Percentiles rank a stretch among this genome's conserved stretches.
phyloP scores from a whole-genome alignment of 768 basidiomycete genomes.

The Suillus subaureus region DNA sequence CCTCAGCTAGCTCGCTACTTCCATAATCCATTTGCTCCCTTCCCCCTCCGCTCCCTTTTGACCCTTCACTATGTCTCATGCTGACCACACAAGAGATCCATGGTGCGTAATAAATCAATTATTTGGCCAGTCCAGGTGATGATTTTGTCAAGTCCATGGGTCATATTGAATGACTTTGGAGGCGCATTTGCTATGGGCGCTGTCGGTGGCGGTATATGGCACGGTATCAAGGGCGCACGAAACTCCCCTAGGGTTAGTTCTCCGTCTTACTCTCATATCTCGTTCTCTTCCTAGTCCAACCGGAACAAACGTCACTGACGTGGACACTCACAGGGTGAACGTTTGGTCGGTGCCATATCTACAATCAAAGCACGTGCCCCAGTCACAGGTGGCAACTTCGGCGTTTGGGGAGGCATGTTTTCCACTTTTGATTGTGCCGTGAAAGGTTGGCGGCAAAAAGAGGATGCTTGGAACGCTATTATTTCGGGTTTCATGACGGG shows the following conservation, averaged over 20 bases:
- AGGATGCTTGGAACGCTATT: constrained; percentile 99
- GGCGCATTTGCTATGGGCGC: constrained; percentile 98
- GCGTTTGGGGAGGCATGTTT: constrained; percentile 97
- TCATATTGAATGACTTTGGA: constrained; percentile 97
- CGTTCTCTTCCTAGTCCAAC: background rate
- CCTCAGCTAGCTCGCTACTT: background rate
- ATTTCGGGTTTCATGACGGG: constrained; percentile 98
- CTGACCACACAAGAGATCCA: constrained; percentile 93
- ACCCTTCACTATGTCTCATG: constrained; percentile 66
- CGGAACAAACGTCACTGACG: background rate
- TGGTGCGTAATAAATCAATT: constrained; percentile 53
- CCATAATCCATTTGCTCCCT: background rate
- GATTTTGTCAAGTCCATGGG: constrained; percentile 78
- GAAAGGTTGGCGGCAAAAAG: constrained; percentile 95
- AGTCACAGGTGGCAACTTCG: constrained; percentile 96
- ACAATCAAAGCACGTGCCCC: constrained; percentile 98
- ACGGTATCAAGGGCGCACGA: constrained; percentile 96
- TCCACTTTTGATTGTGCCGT: constrained; percentile 98
- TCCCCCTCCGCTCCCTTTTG: constrained; percentile 11
- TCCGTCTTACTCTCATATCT: background rate
- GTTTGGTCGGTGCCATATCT: constrained; percentile 89
- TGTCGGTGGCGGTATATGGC: constrained; percentile 97
- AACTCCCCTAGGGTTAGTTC: constrained; percentile 88
- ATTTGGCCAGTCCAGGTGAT: background rate
- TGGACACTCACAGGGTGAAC: constrained; percentile 72